phyloP scores from a whole-genome alignment of 768 basidiomycete species.

The Pisolithus tinctorius region DNA sequence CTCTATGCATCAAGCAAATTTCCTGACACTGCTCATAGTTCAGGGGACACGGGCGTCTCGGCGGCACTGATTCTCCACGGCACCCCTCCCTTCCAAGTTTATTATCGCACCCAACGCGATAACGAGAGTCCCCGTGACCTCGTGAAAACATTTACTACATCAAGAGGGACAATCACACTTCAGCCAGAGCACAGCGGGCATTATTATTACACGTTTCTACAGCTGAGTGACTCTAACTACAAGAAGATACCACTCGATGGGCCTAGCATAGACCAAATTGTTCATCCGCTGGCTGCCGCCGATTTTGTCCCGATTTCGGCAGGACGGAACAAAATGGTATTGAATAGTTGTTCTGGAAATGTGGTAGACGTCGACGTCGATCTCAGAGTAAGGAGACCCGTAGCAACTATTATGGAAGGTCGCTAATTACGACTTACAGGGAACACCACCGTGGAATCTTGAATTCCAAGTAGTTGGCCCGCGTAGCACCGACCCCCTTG shows the following conservation, averaged over 20 bases:
- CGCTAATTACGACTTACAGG: constrained; percentile 37
- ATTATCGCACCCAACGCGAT: constrained; percentile 70
- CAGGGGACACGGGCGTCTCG: constrained; percentile 87
- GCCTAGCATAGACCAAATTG: constrained; percentile 77
- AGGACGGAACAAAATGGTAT: constrained; percentile 43
- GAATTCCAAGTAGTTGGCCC: constrained; percentile 78
- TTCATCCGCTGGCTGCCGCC: constrained; percentile 82
- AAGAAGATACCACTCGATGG: constrained; percentile 66
- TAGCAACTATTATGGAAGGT: background rate
- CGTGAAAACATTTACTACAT: constrained; percentile 53
- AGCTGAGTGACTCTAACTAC: constrained; percentile 83
- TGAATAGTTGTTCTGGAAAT: constrained; percentile 77
- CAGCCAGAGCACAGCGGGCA: constrained; percentile 87
- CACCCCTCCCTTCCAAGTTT: constrained; percentile 81
- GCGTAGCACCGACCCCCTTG: constrained; percentile 52
- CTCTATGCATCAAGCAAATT: constrained; percentile 2
- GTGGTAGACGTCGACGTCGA: constrained; percentile 73
- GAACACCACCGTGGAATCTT: constrained; percentile 86
- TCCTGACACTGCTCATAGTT: constrained; percentile 37
- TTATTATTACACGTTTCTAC: constrained; percentile 76
- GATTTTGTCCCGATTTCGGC: constrained; percentile 49
- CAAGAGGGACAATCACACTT: constrained; percentile 74
- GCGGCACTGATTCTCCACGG: constrained; percentile 84
- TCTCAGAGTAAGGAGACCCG: constrained; percentile 49
- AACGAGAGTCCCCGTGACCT: constrained; percentile 55